A percentile compares a stretch with the other conserved stretches of the same genome.
These are phyloP conservation scores for Tetracentron sinense DNA, from an alignment of 164 flowering plant genomes.

Conservation along the genomic window DNA sequence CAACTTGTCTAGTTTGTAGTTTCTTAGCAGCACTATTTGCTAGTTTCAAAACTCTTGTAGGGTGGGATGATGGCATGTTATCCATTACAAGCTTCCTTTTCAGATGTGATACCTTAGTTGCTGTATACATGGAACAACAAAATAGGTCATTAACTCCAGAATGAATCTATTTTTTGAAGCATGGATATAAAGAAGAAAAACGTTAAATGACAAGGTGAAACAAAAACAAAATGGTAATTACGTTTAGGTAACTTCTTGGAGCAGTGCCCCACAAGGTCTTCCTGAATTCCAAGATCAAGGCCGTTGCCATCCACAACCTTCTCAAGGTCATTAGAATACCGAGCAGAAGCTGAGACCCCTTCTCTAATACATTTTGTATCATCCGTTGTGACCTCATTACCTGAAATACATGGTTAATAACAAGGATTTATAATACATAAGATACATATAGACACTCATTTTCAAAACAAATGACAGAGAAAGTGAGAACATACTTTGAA, in stretches of 20 bases:
- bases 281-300: constrained; percentile 16
- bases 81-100: constrained; percentile 43
- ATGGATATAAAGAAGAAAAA: not conserved
- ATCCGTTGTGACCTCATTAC: constrained; percentile 16
- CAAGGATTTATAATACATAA: not conserved
- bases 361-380: constrained; percentile 11
- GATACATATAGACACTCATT: not conserved
- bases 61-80: constrained; percentile 17
- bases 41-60: constrained; percentile 31
- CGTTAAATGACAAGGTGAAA: not conserved
- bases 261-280: constrained; percentile 10
- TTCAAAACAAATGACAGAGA: not conserved
- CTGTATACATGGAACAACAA: constrained; percentile 26
- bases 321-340: constrained; percentile 12
- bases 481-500: constrained; percentile 36
- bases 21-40: constrained; percentile 26
- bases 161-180: not conserved
- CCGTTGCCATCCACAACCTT: constrained; percentile 16
- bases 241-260: constrained; percentile 27
- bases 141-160: not conserved
- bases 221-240: constrained; percentile 5
- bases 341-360: constrained; percentile 8
- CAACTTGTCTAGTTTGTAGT: constrained; percentile 21
- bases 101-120: constrained; percentile 28
- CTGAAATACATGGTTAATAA: constrained; percentile 26